Evolutionary conservation across 2,329 filamentous ascomycete genomes (phyloP).

Genomic region (Beauveria australis): DNA sequence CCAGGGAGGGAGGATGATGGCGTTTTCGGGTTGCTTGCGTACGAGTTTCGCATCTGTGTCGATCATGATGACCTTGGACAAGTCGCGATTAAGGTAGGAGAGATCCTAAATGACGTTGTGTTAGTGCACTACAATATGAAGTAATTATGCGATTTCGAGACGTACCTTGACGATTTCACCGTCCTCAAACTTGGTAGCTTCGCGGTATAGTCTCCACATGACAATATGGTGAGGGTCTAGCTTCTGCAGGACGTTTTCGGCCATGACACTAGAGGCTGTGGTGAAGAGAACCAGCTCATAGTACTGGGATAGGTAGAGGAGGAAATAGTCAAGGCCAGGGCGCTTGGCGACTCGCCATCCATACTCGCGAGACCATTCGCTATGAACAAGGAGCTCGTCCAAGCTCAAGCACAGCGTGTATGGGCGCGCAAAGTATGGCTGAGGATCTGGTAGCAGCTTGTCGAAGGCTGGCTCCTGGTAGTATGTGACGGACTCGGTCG

Average conservation of each 20-base stretch:
- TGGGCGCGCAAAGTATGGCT: constrained; percentile 72
- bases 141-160: not conserved
- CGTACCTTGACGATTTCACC: constrained; percentile 90
- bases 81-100: constrained; percentile 92
- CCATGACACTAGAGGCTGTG: constrained; percentile 72
- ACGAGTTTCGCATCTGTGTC: constrained; percentile 80
- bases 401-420: constrained; percentile 89
- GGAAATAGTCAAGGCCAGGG: constrained; percentile 92
- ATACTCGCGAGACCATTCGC: constrained; percentile 87
- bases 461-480: constrained; percentile 95
- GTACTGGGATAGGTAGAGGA: constrained; percentile 94
- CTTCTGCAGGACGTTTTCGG: constrained; percentile 83
- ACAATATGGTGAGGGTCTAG: constrained; percentile 93
- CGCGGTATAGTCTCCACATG: constrained; percentile 88
- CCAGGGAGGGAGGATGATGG: constrained; percentile 88
- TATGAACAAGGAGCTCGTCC: constrained; percentile 90
- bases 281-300: constrained; percentile 98
- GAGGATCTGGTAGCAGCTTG: constrained; percentile 78
- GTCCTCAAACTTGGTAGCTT: constrained; percentile 95
- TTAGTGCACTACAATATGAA: not conserved
- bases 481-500: constrained; percentile 72
- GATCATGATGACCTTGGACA: constrained; percentile 90
- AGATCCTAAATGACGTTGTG: constrained; percentile 58
- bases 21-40: constrained; percentile 89
- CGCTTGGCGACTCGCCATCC: constrained; percentile 94